Conservation (phyloP, 257 asterid species). For the Solanum chilense region DNA sequence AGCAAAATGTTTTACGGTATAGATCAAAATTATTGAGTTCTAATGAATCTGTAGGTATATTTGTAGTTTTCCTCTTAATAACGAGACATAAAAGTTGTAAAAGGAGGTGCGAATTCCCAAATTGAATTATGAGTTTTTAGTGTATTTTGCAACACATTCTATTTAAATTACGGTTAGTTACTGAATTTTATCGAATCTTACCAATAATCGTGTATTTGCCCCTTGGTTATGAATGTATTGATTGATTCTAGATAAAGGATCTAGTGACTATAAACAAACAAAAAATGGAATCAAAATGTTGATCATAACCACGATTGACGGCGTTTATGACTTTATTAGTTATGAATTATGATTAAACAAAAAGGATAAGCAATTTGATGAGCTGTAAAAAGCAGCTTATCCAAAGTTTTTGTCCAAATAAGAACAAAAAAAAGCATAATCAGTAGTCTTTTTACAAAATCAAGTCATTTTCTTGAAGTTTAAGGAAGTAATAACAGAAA, state of each 20-base stretch:
- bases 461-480: not conserved
- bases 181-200: not conserved
- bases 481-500: not conserved
- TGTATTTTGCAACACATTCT: not conserved
- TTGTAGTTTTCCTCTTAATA: not conserved
- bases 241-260: not conserved
- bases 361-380: not conserved
- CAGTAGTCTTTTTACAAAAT: not conserved
- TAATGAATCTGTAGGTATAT: not conserved
- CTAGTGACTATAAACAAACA: not conserved
- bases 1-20: not conserved
- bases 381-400: not conserved
- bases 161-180: not conserved
- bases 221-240: not conserved
- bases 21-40: not conserved
- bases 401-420: not conserved
- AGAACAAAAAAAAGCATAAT: not conserved
- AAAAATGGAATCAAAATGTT: not conserved
- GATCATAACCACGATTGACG: not conserved
- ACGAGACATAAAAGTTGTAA: not conserved
- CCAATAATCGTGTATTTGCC: not conserved
- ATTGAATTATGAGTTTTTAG: not conserved
- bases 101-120: not conserved
- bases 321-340: not conserved
- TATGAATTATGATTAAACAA: not conserved